phyloP scores from a whole-genome alignment of 176 grass and related monocot species.

The Rhynchospora breviuscula region DNA sequence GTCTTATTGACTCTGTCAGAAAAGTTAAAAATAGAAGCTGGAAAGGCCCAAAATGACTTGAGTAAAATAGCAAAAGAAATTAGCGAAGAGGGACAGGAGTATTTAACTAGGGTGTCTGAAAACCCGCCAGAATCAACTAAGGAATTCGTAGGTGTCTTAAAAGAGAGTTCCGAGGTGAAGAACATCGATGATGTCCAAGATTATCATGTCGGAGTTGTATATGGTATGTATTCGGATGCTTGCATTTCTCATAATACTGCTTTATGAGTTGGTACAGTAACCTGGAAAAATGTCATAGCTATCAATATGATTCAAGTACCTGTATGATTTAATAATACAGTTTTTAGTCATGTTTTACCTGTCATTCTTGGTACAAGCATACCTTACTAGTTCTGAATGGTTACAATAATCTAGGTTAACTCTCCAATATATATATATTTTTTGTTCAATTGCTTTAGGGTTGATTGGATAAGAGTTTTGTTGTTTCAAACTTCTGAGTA shows the following conservation, averaged over 20 bases:
- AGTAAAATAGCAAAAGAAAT: constrained; percentile 47
- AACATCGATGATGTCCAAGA: constrained; percentile 49
- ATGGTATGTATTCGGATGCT: constrained; percentile 46
- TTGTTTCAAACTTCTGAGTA: neutral
- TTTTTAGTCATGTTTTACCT: neutral
- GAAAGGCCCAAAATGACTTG: constrained; percentile 72
- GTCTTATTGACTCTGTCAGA: constrained; percentile 51
- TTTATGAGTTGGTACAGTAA: constrained; percentile 3
- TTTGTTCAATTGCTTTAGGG: neutral
- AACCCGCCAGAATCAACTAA: constrained; percentile 76
- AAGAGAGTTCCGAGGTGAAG: constrained; percentile 39
- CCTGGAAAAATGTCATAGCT: neutral
- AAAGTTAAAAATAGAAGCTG: constrained; percentile 76
- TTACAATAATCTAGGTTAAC: neutral
- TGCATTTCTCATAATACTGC: neutral
- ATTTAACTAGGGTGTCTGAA: constrained; percentile 52
- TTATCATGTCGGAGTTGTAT: constrained; percentile 84
- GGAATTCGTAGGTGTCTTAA: constrained; percentile 55
- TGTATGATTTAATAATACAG: neutral
- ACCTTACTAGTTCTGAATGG: neutral
- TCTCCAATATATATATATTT: neutral
- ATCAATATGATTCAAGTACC: neutral
- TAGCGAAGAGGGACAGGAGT: constrained; percentile 69
- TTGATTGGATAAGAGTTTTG: neutral
- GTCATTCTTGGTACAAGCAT: neutral